Conservation (phyloP, 768 basidiomycete species). For the Amanita muscaria region DNA sequence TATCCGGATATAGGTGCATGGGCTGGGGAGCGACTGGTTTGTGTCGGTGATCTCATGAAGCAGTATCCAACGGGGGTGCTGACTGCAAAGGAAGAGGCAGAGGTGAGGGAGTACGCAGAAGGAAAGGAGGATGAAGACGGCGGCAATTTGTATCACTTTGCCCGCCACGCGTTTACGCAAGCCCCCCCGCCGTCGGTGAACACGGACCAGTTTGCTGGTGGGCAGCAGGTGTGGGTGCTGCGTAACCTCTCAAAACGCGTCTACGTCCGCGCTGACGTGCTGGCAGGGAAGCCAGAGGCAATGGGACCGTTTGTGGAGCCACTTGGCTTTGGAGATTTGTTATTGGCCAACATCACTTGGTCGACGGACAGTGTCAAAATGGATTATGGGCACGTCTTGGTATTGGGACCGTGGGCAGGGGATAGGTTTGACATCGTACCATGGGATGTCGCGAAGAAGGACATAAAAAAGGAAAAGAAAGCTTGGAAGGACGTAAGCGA, state of each 20-base stretch:
- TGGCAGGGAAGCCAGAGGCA: conserved; percentile 1
- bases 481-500: conserved; percentile 7
- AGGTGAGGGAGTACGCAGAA: neutral
- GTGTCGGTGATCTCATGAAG: conserved; percentile 3
- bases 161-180: neutral
- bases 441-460: conserved; percentile 5
- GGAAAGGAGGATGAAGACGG: neutral
- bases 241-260: conserved; percentile 7
- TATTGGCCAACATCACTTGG: conserved; percentile 6
- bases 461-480: conserved; percentile 5
- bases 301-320: conserved; percentile 1
- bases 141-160: neutral
- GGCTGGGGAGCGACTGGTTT: conserved; percentile 6
- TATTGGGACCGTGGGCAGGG: conserved; percentile 5
- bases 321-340: conserved; percentile 6
- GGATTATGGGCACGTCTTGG: neutral
- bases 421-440: conserved; percentile 8
- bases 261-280: conserved; percentile 8
- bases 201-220: neutral
- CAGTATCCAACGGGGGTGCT: conserved; percentile 2
- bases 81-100: neutral
- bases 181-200: neutral
- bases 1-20: conserved; percentile 2
- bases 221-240: conserved; percentile 6
- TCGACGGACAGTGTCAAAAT: neutral